Evolutionary conservation across 2,329 filamentous ascomycete genomes (phyloP).

Genomic region (Aureobasidium sp.): DNA sequence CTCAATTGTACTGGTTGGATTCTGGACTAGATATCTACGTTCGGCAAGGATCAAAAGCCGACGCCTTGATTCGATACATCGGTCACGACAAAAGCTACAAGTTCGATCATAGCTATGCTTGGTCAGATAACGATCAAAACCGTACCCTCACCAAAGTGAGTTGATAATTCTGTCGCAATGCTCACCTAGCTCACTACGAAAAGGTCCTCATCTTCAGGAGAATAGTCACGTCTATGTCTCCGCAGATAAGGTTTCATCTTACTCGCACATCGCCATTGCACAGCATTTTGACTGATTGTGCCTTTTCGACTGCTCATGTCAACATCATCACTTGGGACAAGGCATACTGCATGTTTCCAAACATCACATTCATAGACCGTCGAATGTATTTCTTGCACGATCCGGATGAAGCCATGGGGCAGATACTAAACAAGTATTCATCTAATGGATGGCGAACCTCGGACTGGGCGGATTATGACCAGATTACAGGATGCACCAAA

Average conservation of each 20-base stretch:
- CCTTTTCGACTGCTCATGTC: slow-evolving; percentile 13
- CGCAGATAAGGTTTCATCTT: slow-evolving; percentile 9
- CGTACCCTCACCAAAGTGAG: slow-evolving; percentile 9
- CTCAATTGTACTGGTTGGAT: slow-evolving; percentile 4
- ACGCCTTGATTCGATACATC: slow-evolving; percentile 7
- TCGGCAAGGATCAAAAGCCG: slow-evolving; percentile 7
- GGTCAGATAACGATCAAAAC: slow-evolving; percentile 5
- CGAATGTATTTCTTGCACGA: slow-evolving; percentile 4
- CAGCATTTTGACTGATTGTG: slow-evolving; percentile 8
- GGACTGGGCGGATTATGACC: slow-evolving; percentile 5
- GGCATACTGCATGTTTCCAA: slow-evolving; percentile 14
- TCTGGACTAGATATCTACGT: slow-evolving; percentile 11
- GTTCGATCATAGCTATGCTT: slow-evolving; percentile 4
- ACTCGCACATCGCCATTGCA: slow-evolving; percentile 4
- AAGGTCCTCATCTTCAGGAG: not conserved
- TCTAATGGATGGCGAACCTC: slow-evolving; percentile 4
- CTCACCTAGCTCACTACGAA: not conserved
- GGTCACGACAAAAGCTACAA: not conserved
- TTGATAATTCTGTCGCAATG: not conserved
- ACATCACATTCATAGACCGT: slow-evolving; percentile 9
- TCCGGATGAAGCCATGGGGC: slow-evolving; percentile 1
- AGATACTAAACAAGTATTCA: not conserved
- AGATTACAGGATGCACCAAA: not conserved
- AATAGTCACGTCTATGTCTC: not conserved
- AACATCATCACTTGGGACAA: slow-evolving; percentile 16